Percentiles rank a stretch among this genome's conserved stretches.
phyloP scores from a whole-genome alignment of 2,329 filamentous ascomycete genomes.

The Aspergillus versicolor region DNA sequence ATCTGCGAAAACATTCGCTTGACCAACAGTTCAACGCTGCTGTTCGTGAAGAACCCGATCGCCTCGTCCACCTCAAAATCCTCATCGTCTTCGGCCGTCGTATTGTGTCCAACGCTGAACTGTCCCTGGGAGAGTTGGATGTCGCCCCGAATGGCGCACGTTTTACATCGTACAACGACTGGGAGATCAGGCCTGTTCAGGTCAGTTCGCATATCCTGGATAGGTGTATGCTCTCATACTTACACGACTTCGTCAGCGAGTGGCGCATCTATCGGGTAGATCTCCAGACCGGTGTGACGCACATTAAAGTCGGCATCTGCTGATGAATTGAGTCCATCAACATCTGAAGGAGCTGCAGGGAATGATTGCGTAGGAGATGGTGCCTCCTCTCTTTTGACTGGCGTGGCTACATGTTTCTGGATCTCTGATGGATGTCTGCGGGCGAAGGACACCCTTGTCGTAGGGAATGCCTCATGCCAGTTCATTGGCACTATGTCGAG shows the following conservation, averaged over 20 bases:
- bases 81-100: neutral
- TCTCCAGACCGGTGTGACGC: neutral
- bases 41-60: neutral
- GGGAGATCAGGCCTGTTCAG: neutral
- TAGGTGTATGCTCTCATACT: neutral
- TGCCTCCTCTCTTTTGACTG: neutral
- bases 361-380: neutral
- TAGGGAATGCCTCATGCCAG: slow-evolving; percentile 3
- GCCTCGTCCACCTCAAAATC: neutral
- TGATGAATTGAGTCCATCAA: neutral
- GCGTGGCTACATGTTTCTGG: neutral
- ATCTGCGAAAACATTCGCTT: slow-evolving; percentile 1
- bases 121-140: neutral
- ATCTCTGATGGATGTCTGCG: neutral
- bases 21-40: neutral
- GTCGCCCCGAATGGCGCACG: slow-evolving; percentile 1
- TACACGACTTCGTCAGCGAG: neutral
- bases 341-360: neutral
- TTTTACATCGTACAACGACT: neutral
- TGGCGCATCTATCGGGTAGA: neutral
- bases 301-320: neutral
- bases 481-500: neutral
- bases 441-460: neutral
- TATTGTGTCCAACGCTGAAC: neutral
- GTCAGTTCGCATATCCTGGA: neutral